These are phyloP conservation scores for Starmerella cellae DNA, from an alignment of 805 yeast genomes.

Conservation along the genomic window DNA sequence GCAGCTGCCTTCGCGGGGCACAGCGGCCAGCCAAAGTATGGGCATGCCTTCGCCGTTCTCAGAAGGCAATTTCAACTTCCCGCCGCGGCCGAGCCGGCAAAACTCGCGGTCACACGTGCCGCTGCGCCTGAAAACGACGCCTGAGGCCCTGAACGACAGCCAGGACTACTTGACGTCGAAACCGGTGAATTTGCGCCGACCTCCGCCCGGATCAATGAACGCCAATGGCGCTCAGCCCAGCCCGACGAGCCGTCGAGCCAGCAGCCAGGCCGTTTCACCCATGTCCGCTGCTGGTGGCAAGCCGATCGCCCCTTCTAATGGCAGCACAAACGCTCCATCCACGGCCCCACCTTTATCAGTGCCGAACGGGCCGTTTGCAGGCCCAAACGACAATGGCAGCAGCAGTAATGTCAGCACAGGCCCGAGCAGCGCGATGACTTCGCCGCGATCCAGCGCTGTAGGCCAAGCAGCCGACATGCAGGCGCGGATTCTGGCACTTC, in stretches of 20 bases:
- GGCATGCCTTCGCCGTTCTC: conserved; percentile 5
- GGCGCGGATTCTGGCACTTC: conserved; percentile 77
- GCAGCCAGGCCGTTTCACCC: too few relatives aligned
- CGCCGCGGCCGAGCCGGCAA: neutral
- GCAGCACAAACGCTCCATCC: too few relatives aligned
- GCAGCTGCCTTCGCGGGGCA: conserved; percentile 3
- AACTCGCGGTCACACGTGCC: neutral
- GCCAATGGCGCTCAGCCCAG: too few relatives aligned
- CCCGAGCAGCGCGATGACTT: too few relatives aligned
- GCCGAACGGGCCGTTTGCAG: too few relatives aligned
- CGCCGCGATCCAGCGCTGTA: conserved; percentile 3
- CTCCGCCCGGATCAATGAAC: too few relatives aligned
- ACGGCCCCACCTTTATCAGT: too few relatives aligned
- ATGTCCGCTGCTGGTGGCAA: too few relatives aligned
- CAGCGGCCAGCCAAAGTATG: neutral
- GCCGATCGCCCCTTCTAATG: too few relatives aligned
- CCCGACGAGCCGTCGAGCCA: too few relatives aligned
- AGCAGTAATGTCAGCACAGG: too few relatives aligned
- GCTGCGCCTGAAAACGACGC: conserved; percentile 15
- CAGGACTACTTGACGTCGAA: neutral
- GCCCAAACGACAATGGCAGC: too few relatives aligned
- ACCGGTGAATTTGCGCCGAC: neutral
- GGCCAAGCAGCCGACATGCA: conserved; percentile 53
- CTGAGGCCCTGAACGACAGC: conserved; percentile 9
- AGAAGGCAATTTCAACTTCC: neutral